These are phyloP conservation scores for Kodamaea neixiangensis DNA, from an alignment of 805 yeast species.

Conservation along the genomic window DNA sequence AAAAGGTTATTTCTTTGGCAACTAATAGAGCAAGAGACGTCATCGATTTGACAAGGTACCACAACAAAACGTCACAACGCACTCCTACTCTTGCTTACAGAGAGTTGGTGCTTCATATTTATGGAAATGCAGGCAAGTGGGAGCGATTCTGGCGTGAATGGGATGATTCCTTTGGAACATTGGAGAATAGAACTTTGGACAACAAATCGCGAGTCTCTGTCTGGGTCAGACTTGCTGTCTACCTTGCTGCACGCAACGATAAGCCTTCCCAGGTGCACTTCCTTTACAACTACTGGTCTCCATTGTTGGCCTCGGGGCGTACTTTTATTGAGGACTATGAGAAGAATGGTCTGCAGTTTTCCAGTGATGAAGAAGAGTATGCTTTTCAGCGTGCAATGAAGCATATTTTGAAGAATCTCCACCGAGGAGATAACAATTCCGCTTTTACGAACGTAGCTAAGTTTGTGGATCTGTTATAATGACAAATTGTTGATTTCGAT, in stretches of 20 bases:
- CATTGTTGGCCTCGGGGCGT: conserved; percentile 18
- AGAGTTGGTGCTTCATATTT: conserved; percentile 37
- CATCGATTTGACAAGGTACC: conserved; percentile 25
- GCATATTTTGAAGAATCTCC: conserved; percentile 19
- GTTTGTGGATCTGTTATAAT: conserved; percentile 11
- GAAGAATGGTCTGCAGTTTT: conserved; percentile 18
- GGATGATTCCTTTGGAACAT: conserved; percentile 23
- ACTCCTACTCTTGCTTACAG: conserved; percentile 22
- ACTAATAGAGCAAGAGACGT: conserved; percentile 33
- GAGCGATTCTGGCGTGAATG: conserved; percentile 40
- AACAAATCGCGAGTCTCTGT: conserved; percentile 4
- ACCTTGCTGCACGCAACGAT: conserved; percentile 30
- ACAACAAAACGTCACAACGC: conserved; percentile 15
- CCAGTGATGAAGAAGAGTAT: conserved; percentile 21
- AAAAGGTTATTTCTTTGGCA: conserved; percentile 18
- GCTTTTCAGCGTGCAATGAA: conserved; percentile 26
- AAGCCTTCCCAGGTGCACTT: conserved; percentile 28
- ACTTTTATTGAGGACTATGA: conserved; percentile 26
- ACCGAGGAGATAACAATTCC: conserved; percentile 43
- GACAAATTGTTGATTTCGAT: neutral
- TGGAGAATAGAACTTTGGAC: conserved; percentile 1
- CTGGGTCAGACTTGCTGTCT: conserved; percentile 39
- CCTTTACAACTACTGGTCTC: conserved; percentile 33
- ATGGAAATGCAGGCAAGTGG: conserved; percentile 44
- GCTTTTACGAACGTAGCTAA: conserved; percentile 45